Percentiles rank a stretch among this genome's conserved stretches.
phyloP scores from a whole-genome alignment of 768 basidiomycete genomes.

The Boletus edulis region DNA sequence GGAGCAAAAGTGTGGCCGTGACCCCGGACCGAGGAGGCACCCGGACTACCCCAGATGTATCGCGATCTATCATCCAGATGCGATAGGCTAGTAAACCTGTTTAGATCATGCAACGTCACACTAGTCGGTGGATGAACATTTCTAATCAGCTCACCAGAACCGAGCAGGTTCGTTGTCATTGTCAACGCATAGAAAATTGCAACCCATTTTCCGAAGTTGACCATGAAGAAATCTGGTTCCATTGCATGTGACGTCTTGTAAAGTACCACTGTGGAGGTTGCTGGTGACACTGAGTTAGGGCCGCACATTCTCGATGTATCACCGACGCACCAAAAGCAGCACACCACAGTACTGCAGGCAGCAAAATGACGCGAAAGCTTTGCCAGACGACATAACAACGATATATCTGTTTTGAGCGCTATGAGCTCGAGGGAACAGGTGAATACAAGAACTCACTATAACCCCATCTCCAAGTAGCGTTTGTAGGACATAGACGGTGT shows the following conservation, averaged over 20 bases:
- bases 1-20: constrained; percentile 7
- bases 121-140: not conserved
- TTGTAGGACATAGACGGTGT: constrained; percentile 24
- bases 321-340: constrained; percentile 10
- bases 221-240: not conserved
- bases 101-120: not conserved
- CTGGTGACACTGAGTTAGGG: constrained; percentile 1
- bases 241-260: not conserved
- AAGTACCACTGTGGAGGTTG: constrained; percentile 9
- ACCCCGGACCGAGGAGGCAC: constrained; percentile 8
- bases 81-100: constrained; percentile 17
- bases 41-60: constrained; percentile 7
- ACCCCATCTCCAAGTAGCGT: constrained; percentile 22
- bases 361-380: constrained; percentile 4
- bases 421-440: not conserved
- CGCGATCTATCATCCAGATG: constrained; percentile 11
- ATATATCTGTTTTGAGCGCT: constrained; percentile 13
- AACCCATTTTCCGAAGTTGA: constrained; percentile 6
- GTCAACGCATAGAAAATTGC: constrained; percentile 19
- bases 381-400: constrained; percentile 25
- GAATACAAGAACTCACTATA: constrained; percentile 1
- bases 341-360: constrained; percentile 20
- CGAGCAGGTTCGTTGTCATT: constrained; percentile 19
- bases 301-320: not conserved
- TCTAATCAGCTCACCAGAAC: constrained; percentile 12